Percentiles rank a stretch among this genome's conserved stretches.
These are phyloP conservation scores for Chaetoceros muelleri DNA, from an alignment of 108 stramenopile genomes.

Conservation along the genomic window DNA sequence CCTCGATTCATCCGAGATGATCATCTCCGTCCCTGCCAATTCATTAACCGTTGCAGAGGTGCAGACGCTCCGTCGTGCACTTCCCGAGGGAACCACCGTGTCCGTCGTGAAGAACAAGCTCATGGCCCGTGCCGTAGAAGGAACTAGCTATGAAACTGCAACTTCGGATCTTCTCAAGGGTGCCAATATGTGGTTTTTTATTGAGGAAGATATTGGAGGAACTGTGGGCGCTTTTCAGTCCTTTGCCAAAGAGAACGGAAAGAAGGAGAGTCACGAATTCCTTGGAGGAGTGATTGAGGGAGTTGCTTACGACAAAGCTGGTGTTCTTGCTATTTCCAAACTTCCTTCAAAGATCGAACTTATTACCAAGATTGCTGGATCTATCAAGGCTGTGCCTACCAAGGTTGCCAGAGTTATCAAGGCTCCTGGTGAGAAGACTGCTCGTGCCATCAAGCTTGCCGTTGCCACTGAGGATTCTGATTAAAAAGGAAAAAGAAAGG, in stretches of 20 bases:
- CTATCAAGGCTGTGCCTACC: slow-evolving; percentile 89
- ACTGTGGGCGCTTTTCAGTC: slow-evolving; percentile 72
- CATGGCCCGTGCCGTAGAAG: slow-evolving; percentile 78
- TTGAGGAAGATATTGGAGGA: slow-evolving; percentile 81
- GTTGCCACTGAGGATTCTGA: slow-evolving; percentile 10
- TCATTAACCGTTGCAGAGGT: slow-evolving; percentile 54
- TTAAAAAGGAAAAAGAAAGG: too few species aligned
- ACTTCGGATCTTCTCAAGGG: slow-evolving; percentile 46
- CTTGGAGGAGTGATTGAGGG: slow-evolving; percentile 80
- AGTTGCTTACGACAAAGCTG: slow-evolving; percentile 52
- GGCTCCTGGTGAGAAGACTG: slow-evolving; percentile 74
- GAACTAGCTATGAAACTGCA: slow-evolving; percentile 56
- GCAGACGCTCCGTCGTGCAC: slow-evolving; percentile 56
- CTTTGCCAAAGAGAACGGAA: slow-evolving; percentile 59
- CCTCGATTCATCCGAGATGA: slow-evolving; percentile 67
- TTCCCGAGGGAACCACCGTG: slow-evolving; percentile 78
- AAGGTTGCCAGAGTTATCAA: slow-evolving; percentile 88
- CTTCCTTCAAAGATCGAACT: slow-evolving; percentile 87
- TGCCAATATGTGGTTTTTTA: slow-evolving; percentile 93
- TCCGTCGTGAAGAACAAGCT: slow-evolving; percentile 88
- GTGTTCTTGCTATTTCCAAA: slow-evolving; percentile 74
- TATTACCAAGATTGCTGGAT: slow-evolving; percentile 79
- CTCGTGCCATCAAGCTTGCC: slow-evolving; percentile 86
- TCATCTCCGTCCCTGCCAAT: slow-evolving; percentile 70
- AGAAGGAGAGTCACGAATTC: slow-evolving; percentile 57